Percentiles rank a stretch among this genome's conserved stretches.
Conservation (phyloP, 192 early-diverging fungal species). For the Coemansia biformis region DNA sequence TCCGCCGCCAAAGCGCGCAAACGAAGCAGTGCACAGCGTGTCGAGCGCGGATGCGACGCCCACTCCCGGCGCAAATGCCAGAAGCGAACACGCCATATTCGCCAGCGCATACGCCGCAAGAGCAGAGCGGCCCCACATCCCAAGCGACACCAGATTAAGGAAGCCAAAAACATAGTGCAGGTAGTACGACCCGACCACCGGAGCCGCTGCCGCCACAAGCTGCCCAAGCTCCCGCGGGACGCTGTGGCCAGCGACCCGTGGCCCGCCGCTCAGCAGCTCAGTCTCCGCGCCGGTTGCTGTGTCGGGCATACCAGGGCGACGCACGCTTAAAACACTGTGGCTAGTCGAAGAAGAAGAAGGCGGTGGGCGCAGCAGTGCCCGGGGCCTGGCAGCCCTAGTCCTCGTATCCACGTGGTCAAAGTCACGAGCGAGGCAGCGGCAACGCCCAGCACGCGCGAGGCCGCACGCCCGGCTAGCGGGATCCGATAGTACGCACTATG, state of each 20-base stretch:
- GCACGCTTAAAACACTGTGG: no score
- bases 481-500: no score
- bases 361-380: no score
- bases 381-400: no score
- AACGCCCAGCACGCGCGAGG: no score
- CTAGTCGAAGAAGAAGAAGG: no score
- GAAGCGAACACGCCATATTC: slow-evolving; percentile 66
- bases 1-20: slow-evolving; percentile 57
- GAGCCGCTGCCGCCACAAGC: slow-evolving; percentile 35
- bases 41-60: slow-evolving; percentile 71
- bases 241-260: background rate
- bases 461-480: no score
- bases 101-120: slow-evolving; percentile 63
- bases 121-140: slow-evolving; percentile 57
- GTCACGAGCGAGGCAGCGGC: no score
- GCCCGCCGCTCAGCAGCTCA: slow-evolving; percentile 5
- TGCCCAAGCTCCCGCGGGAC: slow-evolving; percentile 19
- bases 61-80: slow-evolving; percentile 65
- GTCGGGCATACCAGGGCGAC: no score
- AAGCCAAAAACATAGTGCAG: slow-evolving; percentile 65
- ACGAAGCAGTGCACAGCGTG: slow-evolving; percentile 68
- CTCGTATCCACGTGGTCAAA: no score
- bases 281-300: no score
- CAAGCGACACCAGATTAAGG: slow-evolving; percentile 59
- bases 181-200: slow-evolving; percentile 58